A percentile compares a stretch with the other conserved stretches of the same genome.
Conservation (phyloP, 306 rosid genomes). For the Castanopsis chinensis region DNA sequence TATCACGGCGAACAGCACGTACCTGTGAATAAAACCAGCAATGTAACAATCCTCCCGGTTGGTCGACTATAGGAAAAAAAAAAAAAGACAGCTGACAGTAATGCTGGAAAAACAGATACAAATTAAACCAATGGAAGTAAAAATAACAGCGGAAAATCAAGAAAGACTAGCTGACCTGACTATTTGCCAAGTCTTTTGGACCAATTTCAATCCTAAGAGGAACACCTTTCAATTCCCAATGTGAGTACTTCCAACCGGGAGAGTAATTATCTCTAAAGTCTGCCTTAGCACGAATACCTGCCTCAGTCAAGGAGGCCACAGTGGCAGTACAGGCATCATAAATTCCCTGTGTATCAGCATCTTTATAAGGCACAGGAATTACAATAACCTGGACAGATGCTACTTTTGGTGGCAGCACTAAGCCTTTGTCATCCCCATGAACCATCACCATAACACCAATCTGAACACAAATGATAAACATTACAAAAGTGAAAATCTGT, state of each 20-base stretch:
- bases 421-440: slow-evolving; percentile 94
- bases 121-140: background rate
- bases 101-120: background rate
- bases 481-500: background rate
- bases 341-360: slow-evolving; percentile 78
- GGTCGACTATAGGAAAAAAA: background rate
- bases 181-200: slow-evolving; percentile 83
- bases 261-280: slow-evolving; percentile 89
- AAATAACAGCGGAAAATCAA: background rate
- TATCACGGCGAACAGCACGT: slow-evolving; percentile 81
- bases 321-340: slow-evolving; percentile 63
- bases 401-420: slow-evolving; percentile 93
- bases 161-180: slow-evolving; percentile 51
- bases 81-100: slow-evolving; percentile 8
- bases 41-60: background rate
- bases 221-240: slow-evolving; percentile 99
- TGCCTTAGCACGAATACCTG: slow-evolving; percentile 82
- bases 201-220: slow-evolving; percentile 98
- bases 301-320: slow-evolving; percentile 52
- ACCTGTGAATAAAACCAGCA: slow-evolving; percentile 42
- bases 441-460: slow-evolving; percentile 99
- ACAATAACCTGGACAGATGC: slow-evolving; percentile 87
- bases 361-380: slow-evolving; percentile 90
- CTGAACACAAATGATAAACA: slow-evolving; percentile 33
- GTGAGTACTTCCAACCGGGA: slow-evolving; percentile 97